Percentiles rank a stretch among this genome's conserved stretches.
Evolutionary conservation across 2,329 filamentous ascomycete species (phyloP).

Genomic region (Botrytis deweyae): DNA sequence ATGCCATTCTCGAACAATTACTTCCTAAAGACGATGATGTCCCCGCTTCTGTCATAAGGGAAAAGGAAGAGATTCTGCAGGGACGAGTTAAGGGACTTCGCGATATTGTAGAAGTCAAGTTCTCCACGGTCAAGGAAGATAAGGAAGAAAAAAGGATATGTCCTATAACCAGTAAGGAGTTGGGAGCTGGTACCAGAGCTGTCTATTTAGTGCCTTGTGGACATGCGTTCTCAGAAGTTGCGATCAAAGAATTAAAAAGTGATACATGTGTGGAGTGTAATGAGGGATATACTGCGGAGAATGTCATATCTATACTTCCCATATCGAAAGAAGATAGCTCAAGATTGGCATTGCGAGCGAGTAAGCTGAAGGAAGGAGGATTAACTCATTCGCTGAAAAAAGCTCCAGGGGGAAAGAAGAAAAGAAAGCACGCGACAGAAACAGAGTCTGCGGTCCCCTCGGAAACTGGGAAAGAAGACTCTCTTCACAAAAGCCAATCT

Average conservation of each 20-base stretch:
- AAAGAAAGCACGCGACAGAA: constrained; percentile 61
- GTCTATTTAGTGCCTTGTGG: constrained; percentile 94
- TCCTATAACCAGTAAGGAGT: constrained; percentile 80
- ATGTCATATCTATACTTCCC: constrained; percentile 82
- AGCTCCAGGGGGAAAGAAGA: constrained; percentile 67
- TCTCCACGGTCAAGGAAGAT: constrained; percentile 51
- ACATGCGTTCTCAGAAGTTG: constrained; percentile 86
- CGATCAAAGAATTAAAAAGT: constrained; percentile 77
- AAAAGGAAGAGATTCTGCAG: constrained; percentile 61
- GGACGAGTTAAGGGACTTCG: constrained; percentile 73
- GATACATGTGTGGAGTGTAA: constrained; percentile 70
- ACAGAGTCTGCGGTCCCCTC: constrained; percentile 38
- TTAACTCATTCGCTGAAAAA: constrained; percentile 90
- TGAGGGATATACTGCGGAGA: constrained; percentile 66
- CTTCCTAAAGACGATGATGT: constrained; percentile 53
- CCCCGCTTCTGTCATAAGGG: constrained; percentile 43
- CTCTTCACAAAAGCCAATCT: constrained; percentile 29
- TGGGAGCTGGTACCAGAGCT: constrained; percentile 75
- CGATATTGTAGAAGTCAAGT: constrained; percentile 84
- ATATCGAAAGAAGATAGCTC: constrained; percentile 68
- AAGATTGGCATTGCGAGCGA: constrained; percentile 62
- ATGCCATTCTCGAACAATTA: constrained; percentile 73
- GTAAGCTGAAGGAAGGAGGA: constrained; percentile 67
- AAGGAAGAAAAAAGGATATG: constrained; percentile 69
- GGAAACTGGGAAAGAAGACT: constrained; percentile 19